Evolutionary conservation across 75 land plant genomes (phyloP).

Genomic region (Ceratopteris richardii): DNA sequence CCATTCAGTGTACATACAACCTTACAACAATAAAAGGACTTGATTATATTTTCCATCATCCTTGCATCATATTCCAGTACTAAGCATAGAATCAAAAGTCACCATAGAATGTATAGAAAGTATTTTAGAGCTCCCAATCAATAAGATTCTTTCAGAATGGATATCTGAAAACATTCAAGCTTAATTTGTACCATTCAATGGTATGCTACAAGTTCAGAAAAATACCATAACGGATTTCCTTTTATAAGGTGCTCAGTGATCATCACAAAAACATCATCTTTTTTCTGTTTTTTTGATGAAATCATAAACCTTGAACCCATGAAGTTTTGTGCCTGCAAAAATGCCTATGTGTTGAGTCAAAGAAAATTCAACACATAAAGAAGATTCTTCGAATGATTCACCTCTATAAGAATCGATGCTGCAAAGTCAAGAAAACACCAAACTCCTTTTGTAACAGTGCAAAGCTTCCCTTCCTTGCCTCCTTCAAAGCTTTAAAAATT

Average conservation of each 20-base stretch:
- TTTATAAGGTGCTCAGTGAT: slow-evolving; percentile 53
- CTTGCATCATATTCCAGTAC: too few species aligned
- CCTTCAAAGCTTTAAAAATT: slow-evolving; percentile 41
- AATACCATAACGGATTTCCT: slow-evolving; percentile 71
- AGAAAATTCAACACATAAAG: not conserved
- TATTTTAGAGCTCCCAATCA: too few species aligned
- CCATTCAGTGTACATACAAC: too few species aligned
- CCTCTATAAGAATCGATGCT: slow-evolving; percentile 68
- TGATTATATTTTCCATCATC: too few species aligned
- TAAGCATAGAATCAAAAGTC: too few species aligned
- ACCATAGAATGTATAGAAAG: too few species aligned
- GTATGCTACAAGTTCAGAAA: too few species aligned
- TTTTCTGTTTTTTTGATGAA: slow-evolving; percentile 47
- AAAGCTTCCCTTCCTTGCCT: slow-evolving; percentile 60
- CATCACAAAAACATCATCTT: slow-evolving; percentile 38
- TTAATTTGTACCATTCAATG: too few species aligned
- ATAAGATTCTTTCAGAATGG: too few species aligned
- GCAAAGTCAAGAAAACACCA: slow-evolving; percentile 66
- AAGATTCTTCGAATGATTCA: too few species aligned
- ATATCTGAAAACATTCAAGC: too few species aligned
- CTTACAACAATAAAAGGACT: too few species aligned
- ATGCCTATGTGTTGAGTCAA: not conserved
- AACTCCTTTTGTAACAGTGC: slow-evolving; percentile 30
- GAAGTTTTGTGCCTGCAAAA: slow-evolving; percentile 44
- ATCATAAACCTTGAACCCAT: slow-evolving; percentile 12